phyloP scores from a whole-genome alignment of 345 rosid genomes.

The Brassica nigra region DNA sequence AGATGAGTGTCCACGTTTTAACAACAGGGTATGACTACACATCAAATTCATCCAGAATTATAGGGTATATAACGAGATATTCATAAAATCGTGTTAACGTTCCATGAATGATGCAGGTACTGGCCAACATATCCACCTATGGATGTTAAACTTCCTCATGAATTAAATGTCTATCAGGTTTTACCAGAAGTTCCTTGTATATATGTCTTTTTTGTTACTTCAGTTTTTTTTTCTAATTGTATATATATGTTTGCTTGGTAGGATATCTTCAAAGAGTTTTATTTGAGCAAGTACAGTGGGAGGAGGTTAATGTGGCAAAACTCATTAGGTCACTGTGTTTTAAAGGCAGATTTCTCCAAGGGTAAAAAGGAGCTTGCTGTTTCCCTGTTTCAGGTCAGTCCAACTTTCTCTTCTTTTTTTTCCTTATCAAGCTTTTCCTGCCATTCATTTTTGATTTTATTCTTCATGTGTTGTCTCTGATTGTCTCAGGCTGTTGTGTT shows the following conservation, averaged over 20 bases:
- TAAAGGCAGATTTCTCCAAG: slow-evolving; percentile 81
- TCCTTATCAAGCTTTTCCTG: background rate
- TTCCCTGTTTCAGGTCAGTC: slow-evolving; percentile 84
- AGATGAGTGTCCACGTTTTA: slow-evolving; percentile 96
- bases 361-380: slow-evolving; percentile 94
- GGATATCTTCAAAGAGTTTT: slow-evolving; percentile 98
- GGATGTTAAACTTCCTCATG: slow-evolving; percentile 99
- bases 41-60: slow-evolving; percentile 1
- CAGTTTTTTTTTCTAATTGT: background rate
- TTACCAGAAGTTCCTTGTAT: slow-evolving; percentile 25
- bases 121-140: slow-evolving; percentile 99
- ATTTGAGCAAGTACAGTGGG: slow-evolving; percentile 92
- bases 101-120: slow-evolving; percentile 59
- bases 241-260: slow-evolving; percentile 35
- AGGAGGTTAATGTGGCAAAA: slow-evolving; percentile 97
- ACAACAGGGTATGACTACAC: slow-evolving; percentile 74
- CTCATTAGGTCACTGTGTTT: slow-evolving; percentile 87
- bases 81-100: slow-evolving; percentile 5
- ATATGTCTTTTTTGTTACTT: background rate
- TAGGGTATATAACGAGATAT: background rate
- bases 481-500: slow-evolving; percentile 70
- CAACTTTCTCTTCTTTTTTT: background rate
- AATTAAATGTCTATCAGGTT: slow-evolving; percentile 97
- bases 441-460: background rate
- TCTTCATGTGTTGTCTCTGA: background rate